These are phyloP conservation scores for Euclidium syriacum DNA, from an alignment of 345 rosid genomes.

Conservation along the genomic window DNA sequence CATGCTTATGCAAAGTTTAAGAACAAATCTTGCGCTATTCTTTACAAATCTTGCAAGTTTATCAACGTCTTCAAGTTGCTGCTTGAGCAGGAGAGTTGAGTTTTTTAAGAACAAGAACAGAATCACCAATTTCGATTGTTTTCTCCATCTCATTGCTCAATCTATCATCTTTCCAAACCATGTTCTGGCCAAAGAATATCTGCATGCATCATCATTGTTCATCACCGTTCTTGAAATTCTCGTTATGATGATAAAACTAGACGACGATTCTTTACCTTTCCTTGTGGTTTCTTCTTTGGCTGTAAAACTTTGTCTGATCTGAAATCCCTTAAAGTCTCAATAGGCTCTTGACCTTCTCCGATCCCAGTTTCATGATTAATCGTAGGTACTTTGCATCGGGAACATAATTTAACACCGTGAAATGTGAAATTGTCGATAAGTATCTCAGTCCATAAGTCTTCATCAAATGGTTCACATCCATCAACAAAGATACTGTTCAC, in stretches of 20 bases:
- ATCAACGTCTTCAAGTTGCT: conserved; percentile 41
- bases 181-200: conserved; percentile 77
- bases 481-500: conserved; percentile 63
- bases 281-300: conserved; percentile 57
- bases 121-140: conserved; percentile 61
- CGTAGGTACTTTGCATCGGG: conserved; percentile 91
- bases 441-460: conserved; percentile 81
- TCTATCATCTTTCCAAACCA: conserved; percentile 55
- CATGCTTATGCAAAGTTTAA: too few species aligned
- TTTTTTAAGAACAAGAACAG: conserved; percentile 42
- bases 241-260: not conserved
- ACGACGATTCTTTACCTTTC: conserved; percentile 44
- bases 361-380: conserved; percentile 63
- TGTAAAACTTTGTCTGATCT: conserved; percentile 66
- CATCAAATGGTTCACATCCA: conserved; percentile 81
- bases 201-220: conserved; percentile 23
- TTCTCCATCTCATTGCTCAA: conserved; percentile 33
- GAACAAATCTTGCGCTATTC: too few species aligned
- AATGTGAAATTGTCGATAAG: conserved; percentile 48
- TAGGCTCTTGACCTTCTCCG: conserved; percentile 59
- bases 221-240: not conserved
- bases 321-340: conserved; percentile 48
- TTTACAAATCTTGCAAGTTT: too few species aligned
- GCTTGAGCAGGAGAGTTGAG: conserved; percentile 68
- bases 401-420: conserved; percentile 61